These are phyloP conservation scores for Corylus americana DNA, from an alignment of 306 rosid species.

Conservation along the genomic window DNA sequence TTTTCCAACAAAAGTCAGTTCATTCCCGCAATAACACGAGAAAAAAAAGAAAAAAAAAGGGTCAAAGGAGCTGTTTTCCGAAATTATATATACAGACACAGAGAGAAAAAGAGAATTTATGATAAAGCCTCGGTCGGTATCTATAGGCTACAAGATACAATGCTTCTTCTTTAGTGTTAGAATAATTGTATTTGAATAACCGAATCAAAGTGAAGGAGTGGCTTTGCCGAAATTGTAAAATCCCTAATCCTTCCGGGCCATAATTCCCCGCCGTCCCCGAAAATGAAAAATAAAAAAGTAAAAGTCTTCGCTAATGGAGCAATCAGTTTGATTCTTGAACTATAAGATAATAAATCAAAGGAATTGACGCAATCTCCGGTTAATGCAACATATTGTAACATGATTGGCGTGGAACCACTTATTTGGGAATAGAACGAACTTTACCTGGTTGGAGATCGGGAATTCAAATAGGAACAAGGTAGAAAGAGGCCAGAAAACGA, in stretches of 20 bases:
- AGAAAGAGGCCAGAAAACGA: neutral
- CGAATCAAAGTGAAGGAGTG: neutral
- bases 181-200: neutral
- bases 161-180: neutral
- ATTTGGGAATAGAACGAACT: neutral
- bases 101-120: neutral
- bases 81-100: neutral
- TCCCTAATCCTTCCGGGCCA: neutral
- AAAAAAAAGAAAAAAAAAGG: neutral
- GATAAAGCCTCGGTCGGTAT: conserved; percentile 25
- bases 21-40: neutral
- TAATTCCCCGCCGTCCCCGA: neutral
- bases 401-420: neutral
- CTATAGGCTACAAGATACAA: neutral
- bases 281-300: neutral
- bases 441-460: conserved; percentile 22
- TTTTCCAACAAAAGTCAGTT: neutral
- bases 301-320: neutral
- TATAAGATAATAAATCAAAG: neutral
- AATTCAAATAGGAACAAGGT: neutral
- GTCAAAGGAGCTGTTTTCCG: neutral
- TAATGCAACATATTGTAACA: neutral
- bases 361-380: neutral
- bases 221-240: neutral
- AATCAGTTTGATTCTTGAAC: conserved; percentile 33